Evolutionary conservation across 2,329 filamentous ascomycete genomes (phyloP).

Genomic region (Remersonia thermophila): DNA sequence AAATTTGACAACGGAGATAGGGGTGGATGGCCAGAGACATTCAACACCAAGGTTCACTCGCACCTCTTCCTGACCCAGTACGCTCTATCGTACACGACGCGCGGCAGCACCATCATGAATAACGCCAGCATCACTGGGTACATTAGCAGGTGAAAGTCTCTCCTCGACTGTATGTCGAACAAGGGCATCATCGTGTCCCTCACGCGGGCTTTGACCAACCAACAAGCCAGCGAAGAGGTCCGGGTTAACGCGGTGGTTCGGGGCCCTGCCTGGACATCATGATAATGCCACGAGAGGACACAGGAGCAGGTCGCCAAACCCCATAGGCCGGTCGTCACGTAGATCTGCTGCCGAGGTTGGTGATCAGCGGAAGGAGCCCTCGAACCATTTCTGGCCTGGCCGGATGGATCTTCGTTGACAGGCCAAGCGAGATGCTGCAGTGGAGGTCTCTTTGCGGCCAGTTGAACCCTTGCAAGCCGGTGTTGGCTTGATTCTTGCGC

Average conservation of each 20-base stretch:
- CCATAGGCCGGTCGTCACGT: conserved; percentile 58
- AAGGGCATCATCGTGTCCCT: conserved; percentile 72
- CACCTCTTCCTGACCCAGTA: conserved; percentile 76
- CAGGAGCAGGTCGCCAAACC: conserved; percentile 61
- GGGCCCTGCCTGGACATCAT: conserved; percentile 66
- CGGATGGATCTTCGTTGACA: conserved; percentile 60
- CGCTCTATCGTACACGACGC: conserved; percentile 58
- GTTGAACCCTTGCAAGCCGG: too few relatives aligned
- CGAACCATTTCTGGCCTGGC: conserved; percentile 67
- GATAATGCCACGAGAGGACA: conserved; percentile 57
- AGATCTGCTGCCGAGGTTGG: too few relatives aligned
- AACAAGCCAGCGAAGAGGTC: conserved; percentile 59
- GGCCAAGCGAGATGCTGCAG: conserved; percentile 54
- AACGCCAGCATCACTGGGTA: conserved; percentile 77
- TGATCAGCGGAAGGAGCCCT: too few relatives aligned
- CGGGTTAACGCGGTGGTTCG: conserved; percentile 67
- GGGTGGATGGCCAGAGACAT: conserved; percentile 69
- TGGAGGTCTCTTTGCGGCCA: too few relatives aligned
- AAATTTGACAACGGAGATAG: too few relatives aligned
- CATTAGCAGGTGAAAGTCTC: conserved; percentile 63
- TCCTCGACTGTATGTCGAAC: conserved; percentile 71
- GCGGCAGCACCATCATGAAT: conserved; percentile 71
- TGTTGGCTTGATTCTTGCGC: too few relatives aligned
- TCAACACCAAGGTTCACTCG: conserved; percentile 73
- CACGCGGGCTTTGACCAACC: conserved; percentile 65